Percentiles rank a stretch among this genome's conserved stretches.
Conservation (phyloP, 2,329 filamentous ascomycete species). For the Tolypocladium amazonense region DNA sequence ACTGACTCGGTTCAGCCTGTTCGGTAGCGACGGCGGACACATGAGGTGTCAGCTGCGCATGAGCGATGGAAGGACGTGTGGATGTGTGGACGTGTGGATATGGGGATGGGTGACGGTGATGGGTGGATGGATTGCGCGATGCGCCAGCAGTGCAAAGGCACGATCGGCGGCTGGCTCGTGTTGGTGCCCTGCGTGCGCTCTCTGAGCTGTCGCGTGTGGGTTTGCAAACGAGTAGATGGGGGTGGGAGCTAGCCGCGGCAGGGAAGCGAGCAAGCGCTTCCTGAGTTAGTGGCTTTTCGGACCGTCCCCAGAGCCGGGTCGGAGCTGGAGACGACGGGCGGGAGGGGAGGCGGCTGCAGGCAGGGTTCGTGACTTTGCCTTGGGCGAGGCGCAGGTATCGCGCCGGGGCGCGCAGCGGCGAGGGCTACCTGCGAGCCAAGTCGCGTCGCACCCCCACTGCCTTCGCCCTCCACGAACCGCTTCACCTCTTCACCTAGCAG, state of each 20-base stretch:
- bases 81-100: no score
- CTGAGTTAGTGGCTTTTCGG: background rate
- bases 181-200: background rate
- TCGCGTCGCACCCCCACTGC: background rate
- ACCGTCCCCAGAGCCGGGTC: background rate
- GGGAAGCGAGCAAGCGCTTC: background rate
- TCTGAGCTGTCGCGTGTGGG: background rate
- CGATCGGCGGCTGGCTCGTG: no score
- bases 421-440: background rate
- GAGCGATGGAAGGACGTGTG: background rate
- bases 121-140: background rate
- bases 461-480: background rate
- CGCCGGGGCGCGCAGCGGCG: background rate
- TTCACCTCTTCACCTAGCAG: background rate
- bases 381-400: background rate
- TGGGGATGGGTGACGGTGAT: no score
- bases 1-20: background rate
- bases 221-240: no score
- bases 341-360: background rate
- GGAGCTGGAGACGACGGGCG: background rate
- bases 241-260: background rate
- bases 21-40: background rate
- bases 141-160: background rate
- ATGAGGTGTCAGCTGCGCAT: background rate
- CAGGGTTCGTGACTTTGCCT: background rate